These are phyloP conservation scores for Dioszegia hungarica DNA, from an alignment of 768 basidiomycete genomes.

Conservation along the genomic window DNA sequence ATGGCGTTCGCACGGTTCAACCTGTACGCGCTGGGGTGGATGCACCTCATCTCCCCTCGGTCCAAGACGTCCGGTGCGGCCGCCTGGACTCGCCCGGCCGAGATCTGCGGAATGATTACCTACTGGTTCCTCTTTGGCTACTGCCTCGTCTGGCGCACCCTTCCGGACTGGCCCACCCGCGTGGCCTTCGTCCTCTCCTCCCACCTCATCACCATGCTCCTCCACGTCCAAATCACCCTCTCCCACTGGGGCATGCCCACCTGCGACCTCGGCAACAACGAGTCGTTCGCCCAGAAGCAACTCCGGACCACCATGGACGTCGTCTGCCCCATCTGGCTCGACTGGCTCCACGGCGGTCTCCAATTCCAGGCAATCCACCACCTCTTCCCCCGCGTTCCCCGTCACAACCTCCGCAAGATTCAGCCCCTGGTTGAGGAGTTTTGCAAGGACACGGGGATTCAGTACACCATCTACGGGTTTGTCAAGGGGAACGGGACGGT, in stretches of 20 bases:
- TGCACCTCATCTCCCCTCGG: slow-evolving; percentile 3
- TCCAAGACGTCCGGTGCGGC: slow-evolving; percentile 6
- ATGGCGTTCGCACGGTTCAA: slow-evolving; percentile 8
- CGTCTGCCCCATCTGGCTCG: slow-evolving; percentile 6
- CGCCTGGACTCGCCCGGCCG: background rate
- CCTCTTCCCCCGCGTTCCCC: slow-evolving; percentile 6
- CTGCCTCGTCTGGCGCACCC: slow-evolving; percentile 6
- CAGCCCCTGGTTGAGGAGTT: slow-evolving; percentile 6
- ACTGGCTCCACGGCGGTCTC: slow-evolving; percentile 8
- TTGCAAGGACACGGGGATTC: slow-evolving; percentile 3
- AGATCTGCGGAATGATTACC: background rate
- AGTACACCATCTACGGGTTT: slow-evolving; percentile 5
- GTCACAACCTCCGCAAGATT: slow-evolving; percentile 5
- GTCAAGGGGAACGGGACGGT: slow-evolving; percentile 8
- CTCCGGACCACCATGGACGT: slow-evolving; percentile 7
- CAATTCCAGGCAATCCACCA: slow-evolving; percentile 10
- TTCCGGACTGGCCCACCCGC: slow-evolving; percentile 6
- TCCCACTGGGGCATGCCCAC: slow-evolving; percentile 9
- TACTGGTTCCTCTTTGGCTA: slow-evolving; percentile 9
- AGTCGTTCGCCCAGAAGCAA: slow-evolving; percentile 7
- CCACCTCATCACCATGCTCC: slow-evolving; percentile 8
- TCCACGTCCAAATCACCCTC: slow-evolving; percentile 10
- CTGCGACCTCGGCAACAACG: slow-evolving; percentile 7
- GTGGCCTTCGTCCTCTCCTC: slow-evolving; percentile 7
- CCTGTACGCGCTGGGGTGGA: slow-evolving; percentile 7